Conservation (phyloP, 495 filamentous ascomycete species). For the Articulospora tetracladia region DNA sequence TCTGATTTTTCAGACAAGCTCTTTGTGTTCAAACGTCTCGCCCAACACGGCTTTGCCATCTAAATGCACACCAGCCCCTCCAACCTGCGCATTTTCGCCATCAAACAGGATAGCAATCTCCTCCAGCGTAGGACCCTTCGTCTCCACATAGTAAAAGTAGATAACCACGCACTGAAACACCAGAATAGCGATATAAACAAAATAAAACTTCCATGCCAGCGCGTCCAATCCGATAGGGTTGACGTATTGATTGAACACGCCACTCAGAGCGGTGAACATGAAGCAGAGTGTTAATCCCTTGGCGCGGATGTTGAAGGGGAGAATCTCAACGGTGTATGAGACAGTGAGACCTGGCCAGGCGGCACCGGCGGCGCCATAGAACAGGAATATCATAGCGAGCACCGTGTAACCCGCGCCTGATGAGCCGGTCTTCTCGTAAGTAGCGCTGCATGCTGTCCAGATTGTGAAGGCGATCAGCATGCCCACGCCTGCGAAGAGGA, state of each 20-base stretch:
- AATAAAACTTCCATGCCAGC: constrained; percentile 27
- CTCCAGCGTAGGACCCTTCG: constrained; percentile 28
- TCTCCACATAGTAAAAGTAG: constrained; percentile 29
- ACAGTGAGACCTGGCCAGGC: constrained; percentile 10
- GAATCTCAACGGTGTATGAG: constrained; percentile 10
- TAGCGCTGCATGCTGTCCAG: constrained; percentile 15
- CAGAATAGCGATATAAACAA: constrained; percentile 26
- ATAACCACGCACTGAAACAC: constrained; percentile 26
- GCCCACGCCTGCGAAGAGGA: constrained; percentile 17
- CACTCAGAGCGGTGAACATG: background rate
- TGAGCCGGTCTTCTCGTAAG: constrained; percentile 10
- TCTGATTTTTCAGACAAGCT: no score
- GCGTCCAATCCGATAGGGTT: constrained; percentile 8
- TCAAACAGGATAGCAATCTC: constrained; percentile 55
- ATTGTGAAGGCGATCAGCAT: constrained; percentile 28
- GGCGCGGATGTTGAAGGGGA: constrained; percentile 14
- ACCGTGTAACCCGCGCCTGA: constrained; percentile 14
- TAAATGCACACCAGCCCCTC: constrained; percentile 8
- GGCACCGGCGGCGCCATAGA: constrained; percentile 11
- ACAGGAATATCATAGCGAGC: constrained; percentile 25
- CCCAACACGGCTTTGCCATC: no score
- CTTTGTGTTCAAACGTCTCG: no score
- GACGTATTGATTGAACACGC: constrained; percentile 16
- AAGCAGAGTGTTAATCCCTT: constrained; percentile 9
- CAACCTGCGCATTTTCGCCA: constrained; percentile 47